phyloP scores from a whole-genome alignment of 2,329 filamentous ascomycete species.

The Penicillium psychrosexuale region DNA sequence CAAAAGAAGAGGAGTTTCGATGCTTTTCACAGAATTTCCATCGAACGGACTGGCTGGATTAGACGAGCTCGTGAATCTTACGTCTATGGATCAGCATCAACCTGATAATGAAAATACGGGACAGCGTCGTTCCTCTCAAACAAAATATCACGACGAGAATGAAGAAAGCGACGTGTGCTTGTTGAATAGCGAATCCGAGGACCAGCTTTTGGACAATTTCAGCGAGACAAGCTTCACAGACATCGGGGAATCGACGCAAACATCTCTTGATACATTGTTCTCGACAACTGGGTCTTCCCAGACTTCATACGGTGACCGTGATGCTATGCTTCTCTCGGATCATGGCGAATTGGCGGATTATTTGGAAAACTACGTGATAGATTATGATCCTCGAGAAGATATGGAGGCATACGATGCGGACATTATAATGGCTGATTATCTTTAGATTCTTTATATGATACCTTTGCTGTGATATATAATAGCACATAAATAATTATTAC shows the following conservation, averaged over 20 bases:
- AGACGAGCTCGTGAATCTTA: not conserved
- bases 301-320: not conserved
- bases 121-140: not conserved
- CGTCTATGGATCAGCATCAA: not conserved
- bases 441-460: not conserved
- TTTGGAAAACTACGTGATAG: not conserved
- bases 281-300: not conserved
- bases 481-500: not conserved
- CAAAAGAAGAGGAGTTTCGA: not conserved
- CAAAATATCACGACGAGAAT: not conserved
- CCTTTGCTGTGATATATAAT: not conserved
- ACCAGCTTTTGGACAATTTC: constrained; percentile 6
- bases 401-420: not conserved
- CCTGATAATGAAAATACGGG: not conserved
- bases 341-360: not conserved
- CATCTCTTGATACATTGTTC: constrained; percentile 1
- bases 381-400: not conserved
- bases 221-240: constrained; percentile 15
- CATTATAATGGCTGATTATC: not conserved
- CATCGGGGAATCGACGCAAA: constrained; percentile 10
- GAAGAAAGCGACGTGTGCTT: not conserved
- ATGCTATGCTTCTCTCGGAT: not conserved
- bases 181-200: constrained; percentile 5
- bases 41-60: not conserved
- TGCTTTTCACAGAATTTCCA: not conserved